Conservation (phyloP, 306 rosid genomes). For the Corylus americana region DNA sequence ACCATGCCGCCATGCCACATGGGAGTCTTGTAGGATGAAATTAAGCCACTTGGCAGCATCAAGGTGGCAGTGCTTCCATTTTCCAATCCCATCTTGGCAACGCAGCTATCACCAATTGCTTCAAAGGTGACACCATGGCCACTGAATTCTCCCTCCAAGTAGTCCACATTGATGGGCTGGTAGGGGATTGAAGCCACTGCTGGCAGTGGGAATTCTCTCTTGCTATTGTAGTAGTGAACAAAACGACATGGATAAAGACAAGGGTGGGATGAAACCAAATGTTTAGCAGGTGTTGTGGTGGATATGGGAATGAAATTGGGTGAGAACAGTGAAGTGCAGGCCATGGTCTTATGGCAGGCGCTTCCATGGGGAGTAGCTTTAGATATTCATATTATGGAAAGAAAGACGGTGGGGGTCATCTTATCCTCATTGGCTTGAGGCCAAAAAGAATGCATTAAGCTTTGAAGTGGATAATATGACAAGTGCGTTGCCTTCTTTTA, state of each 20-base stretch:
- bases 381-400: not conserved
- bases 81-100: constrained; percentile 64
- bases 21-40: constrained; percentile 74
- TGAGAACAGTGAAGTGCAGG: constrained; percentile 35
- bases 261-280: constrained; percentile 18
- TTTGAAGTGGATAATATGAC: not conserved
- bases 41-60: constrained; percentile 77
- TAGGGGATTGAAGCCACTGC: constrained; percentile 64
- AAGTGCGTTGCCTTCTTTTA: not conserved
- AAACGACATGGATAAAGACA: not conserved
- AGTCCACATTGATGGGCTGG: constrained; percentile 67
- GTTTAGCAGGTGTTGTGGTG: constrained; percentile 19
- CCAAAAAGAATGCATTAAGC: not conserved
- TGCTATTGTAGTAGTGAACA: constrained; percentile 21
- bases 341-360: constrained; percentile 30
- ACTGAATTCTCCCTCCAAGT: constrained; percentile 66
- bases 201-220: constrained; percentile 44
- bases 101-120: constrained; percentile 54
- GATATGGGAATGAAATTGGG: constrained; percentile 35
- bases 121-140: constrained; percentile 89
- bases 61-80: constrained; percentile 68
- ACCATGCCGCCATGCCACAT: constrained; percentile 90
- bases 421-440: not conserved
- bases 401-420: not conserved
- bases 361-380: not conserved